Conservation (phyloP, 176 grass and related monocot genomes). For the Tuctoria greenei region DNA sequence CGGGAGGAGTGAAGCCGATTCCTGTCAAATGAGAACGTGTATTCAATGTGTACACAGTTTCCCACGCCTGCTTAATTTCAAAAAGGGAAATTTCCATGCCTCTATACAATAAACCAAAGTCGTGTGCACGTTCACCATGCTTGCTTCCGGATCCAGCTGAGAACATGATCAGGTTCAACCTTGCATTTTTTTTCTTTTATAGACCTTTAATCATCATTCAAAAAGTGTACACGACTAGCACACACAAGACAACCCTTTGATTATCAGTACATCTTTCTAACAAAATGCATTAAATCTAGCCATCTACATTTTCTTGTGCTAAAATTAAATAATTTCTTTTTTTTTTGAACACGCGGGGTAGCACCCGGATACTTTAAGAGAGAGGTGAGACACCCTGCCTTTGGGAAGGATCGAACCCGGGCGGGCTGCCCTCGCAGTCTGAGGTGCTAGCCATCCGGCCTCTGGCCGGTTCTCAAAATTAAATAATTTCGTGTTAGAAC, state of each 20-base stretch:
- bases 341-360: too few relatives aligned
- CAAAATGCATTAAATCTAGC: neutral
- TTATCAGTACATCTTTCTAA: neutral
- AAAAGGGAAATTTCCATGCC: neutral
- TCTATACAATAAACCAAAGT: neutral
- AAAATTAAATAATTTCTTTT: neutral
- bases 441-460: too few relatives aligned
- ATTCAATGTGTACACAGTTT: neutral
- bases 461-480: too few relatives aligned
- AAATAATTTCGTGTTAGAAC: neutral
- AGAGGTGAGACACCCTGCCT: too few relatives aligned
- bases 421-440: too few relatives aligned
- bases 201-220: neutral
- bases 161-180: neutral
- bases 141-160: neutral
- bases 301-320: neutral
- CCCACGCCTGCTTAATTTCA: neutral
- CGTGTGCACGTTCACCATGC: neutral
- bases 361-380: too few relatives aligned
- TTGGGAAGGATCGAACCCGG: too few relatives aligned
- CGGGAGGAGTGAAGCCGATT: too few relatives aligned
- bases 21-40: slow-evolving; percentile 9
- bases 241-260: neutral
- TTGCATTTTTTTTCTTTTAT: neutral
- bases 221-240: neutral